phyloP scores from a whole-genome alignment of 306 rosid genomes.

The Quercus alba region DNA sequence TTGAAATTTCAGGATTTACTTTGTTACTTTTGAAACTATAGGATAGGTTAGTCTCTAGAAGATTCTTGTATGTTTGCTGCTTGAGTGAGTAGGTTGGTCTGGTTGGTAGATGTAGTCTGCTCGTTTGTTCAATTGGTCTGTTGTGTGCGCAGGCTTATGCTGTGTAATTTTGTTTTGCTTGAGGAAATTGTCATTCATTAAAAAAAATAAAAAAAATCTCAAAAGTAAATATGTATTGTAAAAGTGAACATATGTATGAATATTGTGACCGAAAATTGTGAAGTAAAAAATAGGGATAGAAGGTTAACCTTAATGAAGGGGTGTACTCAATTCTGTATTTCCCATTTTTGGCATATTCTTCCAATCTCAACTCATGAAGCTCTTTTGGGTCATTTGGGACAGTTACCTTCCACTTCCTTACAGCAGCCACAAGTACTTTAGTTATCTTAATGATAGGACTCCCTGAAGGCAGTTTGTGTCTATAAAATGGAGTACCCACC shows the following conservation, averaged over 20 bases:
- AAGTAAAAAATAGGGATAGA: neutral
- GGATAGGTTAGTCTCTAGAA: too few relatives aligned
- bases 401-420: conserved; percentile 45
- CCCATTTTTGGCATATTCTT: conserved; percentile 31
- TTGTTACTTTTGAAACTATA: too few relatives aligned
- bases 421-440: conserved; percentile 56
- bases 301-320: conserved; percentile 47
- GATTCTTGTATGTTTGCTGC: too few relatives aligned
- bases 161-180: too few relatives aligned
- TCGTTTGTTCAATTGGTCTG: too few relatives aligned
- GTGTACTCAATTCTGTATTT: conserved; percentile 48
- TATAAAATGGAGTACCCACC: conserved; percentile 57
- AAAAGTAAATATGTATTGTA: neutral
- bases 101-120: too few relatives aligned
- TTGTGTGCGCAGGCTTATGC: too few relatives aligned
- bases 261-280: neutral
- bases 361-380: conserved; percentile 59
- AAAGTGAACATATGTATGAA: neutral
- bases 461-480: conserved; percentile 70
- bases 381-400: conserved; percentile 59
- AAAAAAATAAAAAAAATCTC: too few relatives aligned
- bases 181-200: too few relatives aligned
- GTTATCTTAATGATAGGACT: conserved; percentile 66
- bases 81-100: too few relatives aligned
- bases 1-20: too few relatives aligned